Percentiles rank a stretch among this genome's conserved stretches.
Evolutionary conservation across 441 rosid species (phyloP).

Genomic region (Pelargonium australe): DNA sequence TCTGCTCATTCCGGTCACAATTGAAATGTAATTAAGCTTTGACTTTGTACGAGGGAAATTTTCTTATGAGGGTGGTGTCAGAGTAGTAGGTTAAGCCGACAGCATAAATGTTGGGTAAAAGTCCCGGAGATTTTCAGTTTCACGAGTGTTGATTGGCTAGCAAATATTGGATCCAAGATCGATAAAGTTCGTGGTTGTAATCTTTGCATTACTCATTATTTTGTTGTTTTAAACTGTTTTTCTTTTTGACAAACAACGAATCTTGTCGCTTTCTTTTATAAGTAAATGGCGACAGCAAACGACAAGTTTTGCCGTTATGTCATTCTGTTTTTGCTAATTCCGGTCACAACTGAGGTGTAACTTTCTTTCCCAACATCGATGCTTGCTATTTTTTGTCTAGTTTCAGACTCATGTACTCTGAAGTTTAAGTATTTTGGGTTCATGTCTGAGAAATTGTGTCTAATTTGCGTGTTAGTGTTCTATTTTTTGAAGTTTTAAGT

Average conservation of each 20-base stretch:
- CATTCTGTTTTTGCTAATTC: too few species aligned
- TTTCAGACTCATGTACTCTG: too few species aligned
- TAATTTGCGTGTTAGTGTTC: not conserved
- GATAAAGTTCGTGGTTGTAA: not conserved
- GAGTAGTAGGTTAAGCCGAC: constrained; percentile 1
- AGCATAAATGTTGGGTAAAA: not conserved
- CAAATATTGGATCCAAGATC: not conserved
- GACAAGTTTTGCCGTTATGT: too few species aligned
- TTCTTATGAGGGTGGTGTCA: not conserved
- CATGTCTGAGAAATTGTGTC: not conserved
- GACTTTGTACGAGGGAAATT: too few species aligned
- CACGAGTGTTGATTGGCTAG: not conserved
- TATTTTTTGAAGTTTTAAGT: too few species aligned
- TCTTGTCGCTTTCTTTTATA: too few species aligned
- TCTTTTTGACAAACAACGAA: too few species aligned
- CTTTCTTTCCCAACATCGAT: too few species aligned
- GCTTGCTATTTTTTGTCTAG: too few species aligned
- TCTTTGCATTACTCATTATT: not conserved
- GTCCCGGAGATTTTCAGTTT: not conserved
- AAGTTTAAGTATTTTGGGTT: too few species aligned
- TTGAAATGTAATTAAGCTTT: not conserved
- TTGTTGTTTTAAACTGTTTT: not conserved
- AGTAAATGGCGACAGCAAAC: too few species aligned
- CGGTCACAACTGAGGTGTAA: not conserved
- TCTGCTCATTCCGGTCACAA: not conserved